Evolutionary conservation across 495 filamentous ascomycete genomes (phyloP).

Genomic region (Hyaloscypha bicolor): DNA sequence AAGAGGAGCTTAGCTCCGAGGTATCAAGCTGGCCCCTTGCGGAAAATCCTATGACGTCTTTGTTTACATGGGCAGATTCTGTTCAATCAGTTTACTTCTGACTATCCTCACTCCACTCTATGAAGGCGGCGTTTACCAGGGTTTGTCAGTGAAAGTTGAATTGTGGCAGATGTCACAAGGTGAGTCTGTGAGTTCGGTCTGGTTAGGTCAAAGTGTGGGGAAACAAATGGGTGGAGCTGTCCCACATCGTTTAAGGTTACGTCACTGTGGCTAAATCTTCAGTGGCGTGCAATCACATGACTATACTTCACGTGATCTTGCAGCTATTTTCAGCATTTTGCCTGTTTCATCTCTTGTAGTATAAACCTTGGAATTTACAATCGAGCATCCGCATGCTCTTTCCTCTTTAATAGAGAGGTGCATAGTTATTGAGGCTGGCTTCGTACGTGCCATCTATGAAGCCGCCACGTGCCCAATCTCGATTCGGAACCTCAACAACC

Average conservation of each 20-base stretch:
- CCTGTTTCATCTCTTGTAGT: no score
- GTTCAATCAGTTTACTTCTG: not conserved
- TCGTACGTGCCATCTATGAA: not conserved
- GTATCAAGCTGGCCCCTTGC: not conserved
- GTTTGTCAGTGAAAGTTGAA: no score
- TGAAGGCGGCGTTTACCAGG: not conserved
- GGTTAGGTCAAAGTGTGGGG: no score
- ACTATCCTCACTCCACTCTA: not conserved
- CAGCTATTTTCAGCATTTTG: no score
- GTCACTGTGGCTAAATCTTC: not conserved
- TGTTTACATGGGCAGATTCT: not conserved
- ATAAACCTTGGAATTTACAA: no score
- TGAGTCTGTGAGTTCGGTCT: not conserved
- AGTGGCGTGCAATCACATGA: not conserved
- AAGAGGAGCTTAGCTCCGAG: slow-evolving; percentile 4
- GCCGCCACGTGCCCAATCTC: not conserved
- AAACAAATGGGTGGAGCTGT: no score
- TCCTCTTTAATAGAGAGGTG: not conserved
- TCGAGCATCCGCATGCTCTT: no score
- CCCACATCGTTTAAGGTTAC: no score
- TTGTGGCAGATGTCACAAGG: not conserved
- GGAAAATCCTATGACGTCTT: not conserved
- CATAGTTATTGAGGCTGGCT: not conserved
- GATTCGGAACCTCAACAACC: not conserved
- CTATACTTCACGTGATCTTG: not conserved